Percentiles rank a stretch among this genome's conserved stretches.
Conservation (phyloP, 768 basidiomycete species). For the Leucocoprinus leucothites region DNA sequence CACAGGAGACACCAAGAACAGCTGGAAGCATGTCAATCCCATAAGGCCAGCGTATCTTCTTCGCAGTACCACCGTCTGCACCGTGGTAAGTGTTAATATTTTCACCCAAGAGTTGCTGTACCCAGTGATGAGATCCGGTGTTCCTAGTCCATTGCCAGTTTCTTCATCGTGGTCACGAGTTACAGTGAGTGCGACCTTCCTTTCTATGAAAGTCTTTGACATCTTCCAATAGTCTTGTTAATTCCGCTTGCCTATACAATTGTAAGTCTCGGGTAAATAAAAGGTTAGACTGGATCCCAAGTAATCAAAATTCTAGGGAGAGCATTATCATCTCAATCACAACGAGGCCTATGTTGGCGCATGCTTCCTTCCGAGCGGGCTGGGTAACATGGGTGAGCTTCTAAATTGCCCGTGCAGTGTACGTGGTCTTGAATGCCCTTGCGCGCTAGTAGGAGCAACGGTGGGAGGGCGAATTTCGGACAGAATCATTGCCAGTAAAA, state of each 20-base stretch:
- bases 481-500: constrained; percentile 45
- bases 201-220: neutral
- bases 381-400: constrained; percentile 56
- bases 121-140: too few species aligned
- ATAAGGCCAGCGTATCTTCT: constrained; percentile 43
- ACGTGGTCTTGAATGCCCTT: neutral
- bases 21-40: constrained; percentile 44
- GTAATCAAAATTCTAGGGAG: constrained; percentile 27
- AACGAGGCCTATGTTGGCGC: constrained; percentile 58
- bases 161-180: constrained; percentile 29
- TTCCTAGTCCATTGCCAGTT: constrained; percentile 18
- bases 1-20: constrained; percentile 14
- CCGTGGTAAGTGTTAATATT: constrained; percentile 50
- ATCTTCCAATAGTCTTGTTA: constrained; percentile 36
- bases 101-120: too few species aligned
- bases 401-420: neutral
- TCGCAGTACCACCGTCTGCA: constrained; percentile 51
- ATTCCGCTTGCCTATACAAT: constrained; percentile 67
- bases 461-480: constrained; percentile 61
- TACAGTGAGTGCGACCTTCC: constrained; percentile 24
- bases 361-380: constrained; percentile 54
- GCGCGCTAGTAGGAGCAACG: constrained; percentile 51
- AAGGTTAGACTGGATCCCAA: too few species aligned
- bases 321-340: constrained; percentile 46
- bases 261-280: constrained; percentile 42